Percentiles rank a stretch among this genome's conserved stretches.
phyloP scores from a whole-genome alignment of 306 rosid genomes.

The Malus sieversii region DNA sequence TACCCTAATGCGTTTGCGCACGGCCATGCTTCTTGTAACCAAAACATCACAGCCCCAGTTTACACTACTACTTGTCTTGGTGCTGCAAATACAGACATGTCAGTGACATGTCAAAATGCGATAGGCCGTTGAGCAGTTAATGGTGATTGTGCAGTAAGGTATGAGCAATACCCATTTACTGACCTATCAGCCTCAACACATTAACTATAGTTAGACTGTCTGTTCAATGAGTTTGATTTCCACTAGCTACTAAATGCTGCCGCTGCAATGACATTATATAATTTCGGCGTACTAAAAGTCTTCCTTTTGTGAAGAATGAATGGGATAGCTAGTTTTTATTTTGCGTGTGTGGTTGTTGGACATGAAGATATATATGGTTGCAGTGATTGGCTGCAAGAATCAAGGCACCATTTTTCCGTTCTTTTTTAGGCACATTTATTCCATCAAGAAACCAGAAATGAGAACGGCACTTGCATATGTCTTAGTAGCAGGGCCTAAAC shows the following conservation, averaged over 20 bases:
- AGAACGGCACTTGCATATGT: neutral
- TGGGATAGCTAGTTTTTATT: neutral
- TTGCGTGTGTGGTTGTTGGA: neutral
- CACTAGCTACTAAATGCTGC: slow-evolving; percentile 1
- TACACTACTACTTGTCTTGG: slow-evolving; percentile 53
- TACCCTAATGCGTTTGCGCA: slow-evolving; percentile 68
- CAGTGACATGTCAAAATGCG: slow-evolving; percentile 30
- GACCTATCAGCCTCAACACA: neutral
- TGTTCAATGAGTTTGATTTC: slow-evolving; percentile 3
- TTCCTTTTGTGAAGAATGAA: too few species aligned
- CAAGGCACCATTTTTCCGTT: too few species aligned
- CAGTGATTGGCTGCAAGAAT: neutral
- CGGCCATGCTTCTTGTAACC: slow-evolving; percentile 64
- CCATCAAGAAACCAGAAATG: neutral
- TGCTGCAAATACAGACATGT: slow-evolving; percentile 41
- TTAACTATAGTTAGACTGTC: neutral
- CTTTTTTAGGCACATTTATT: neutral
- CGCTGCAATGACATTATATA: neutral
- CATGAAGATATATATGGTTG: neutral
- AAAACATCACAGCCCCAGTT: slow-evolving; percentile 41
- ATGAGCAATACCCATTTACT: slow-evolving; percentile 77
- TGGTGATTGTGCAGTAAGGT: slow-evolving; percentile 54
- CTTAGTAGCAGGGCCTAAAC: too few species aligned
- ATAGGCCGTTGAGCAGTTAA: slow-evolving; percentile 62
- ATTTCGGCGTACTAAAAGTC: neutral